These are phyloP conservation scores for Alternaria longipes DNA, from an alignment of 2,329 filamentous ascomycete genomes.

Conservation along the genomic window DNA sequence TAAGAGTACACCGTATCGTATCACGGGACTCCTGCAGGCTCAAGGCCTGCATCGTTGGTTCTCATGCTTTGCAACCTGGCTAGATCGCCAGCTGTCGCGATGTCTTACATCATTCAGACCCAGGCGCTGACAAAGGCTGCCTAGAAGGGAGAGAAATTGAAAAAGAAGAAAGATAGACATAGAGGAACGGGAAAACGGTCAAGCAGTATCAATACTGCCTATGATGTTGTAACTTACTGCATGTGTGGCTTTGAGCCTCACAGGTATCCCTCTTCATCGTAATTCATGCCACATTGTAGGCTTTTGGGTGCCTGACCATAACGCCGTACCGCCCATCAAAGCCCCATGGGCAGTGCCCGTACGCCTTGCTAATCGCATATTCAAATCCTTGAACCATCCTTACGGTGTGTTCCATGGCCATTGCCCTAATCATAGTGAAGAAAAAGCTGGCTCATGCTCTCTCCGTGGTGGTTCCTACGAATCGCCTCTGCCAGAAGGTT, in stretches of 20 bases:
- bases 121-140: neutral
- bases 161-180: neutral
- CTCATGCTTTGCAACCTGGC: constrained; percentile 12
- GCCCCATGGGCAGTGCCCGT: constrained; percentile 6
- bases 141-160: neutral
- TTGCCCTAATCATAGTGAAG: constrained; percentile 52
- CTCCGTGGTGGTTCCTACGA: constrained; percentile 94
- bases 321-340: constrained; percentile 3
- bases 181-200: neutral
- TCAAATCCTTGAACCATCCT: neutral
- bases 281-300: constrained; percentile 10
- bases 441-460: constrained; percentile 71
- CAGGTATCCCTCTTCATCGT: constrained; percentile 2
- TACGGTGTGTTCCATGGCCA: neutral
- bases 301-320: constrained; percentile 9
- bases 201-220: constrained; percentile 2
- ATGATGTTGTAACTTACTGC: constrained; percentile 11
- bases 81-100: neutral
- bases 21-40: constrained; percentile 54
- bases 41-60: constrained; percentile 57
- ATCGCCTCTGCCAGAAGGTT: constrained; percentile 91
- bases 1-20: constrained; percentile 50
- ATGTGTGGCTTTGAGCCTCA: neutral
- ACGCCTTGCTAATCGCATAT: constrained; percentile 21
- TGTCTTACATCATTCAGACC: neutral